Conservation (phyloP, 2,329 filamentous ascomycete genomes). For the Apiospora saccharicola region DNA sequence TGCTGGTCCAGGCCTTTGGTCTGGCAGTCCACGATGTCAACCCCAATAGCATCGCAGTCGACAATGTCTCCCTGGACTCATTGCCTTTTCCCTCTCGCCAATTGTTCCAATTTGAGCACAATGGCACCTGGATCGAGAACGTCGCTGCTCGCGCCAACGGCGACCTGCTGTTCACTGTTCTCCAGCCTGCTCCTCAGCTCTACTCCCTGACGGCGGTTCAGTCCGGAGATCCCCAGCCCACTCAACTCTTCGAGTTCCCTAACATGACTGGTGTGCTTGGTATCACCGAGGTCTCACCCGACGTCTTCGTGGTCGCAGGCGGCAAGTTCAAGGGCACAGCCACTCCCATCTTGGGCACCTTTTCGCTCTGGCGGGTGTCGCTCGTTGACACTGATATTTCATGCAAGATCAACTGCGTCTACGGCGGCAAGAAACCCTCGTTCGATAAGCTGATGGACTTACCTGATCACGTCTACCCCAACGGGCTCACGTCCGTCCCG, state of each 20-base stretch:
- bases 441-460: slow-evolving; percentile 31
- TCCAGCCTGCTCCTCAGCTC: slow-evolving; percentile 35
- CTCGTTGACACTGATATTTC: neutral
- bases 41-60: neutral
- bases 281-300: slow-evolving; percentile 39
- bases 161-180: slow-evolving; percentile 39
- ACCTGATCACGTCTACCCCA: slow-evolving; percentile 30
- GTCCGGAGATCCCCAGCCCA: slow-evolving; percentile 29
- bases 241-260: slow-evolving; percentile 36
- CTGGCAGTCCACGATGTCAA: neutral
- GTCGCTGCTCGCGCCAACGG: slow-evolving; percentile 40
- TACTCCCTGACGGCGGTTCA: slow-evolving; percentile 29
- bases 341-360: slow-evolving; percentile 27
- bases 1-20: neutral
- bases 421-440: neutral
- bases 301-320: slow-evolving; percentile 33
- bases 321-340: slow-evolving; percentile 26
- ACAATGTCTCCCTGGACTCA: neutral
- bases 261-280: slow-evolving; percentile 36
- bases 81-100: neutral
- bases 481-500: slow-evolving; percentile 32
- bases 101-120: slow-evolving; percentile 28
- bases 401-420: neutral
- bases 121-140: slow-evolving; percentile 39
- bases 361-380: slow-evolving; percentile 29